Evolutionary conservation across 208 protist species (phyloP).

Genomic region (Tritrichomonas foetus): DNA sequence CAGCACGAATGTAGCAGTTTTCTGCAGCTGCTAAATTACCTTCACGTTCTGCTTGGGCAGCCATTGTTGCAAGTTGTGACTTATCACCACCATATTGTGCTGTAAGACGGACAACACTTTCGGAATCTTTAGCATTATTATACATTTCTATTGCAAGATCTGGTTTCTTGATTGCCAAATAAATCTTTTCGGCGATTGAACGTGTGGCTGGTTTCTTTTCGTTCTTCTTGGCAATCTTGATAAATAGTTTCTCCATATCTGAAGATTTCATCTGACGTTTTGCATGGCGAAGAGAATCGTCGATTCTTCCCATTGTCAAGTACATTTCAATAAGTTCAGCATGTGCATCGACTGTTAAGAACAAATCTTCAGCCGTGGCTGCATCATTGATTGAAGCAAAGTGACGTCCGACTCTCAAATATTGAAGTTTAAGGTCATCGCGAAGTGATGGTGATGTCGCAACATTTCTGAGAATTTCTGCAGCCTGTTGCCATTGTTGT

Average conservation of each 20-base stretch:
- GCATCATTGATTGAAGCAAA: not conserved
- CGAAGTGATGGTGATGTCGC: not conserved
- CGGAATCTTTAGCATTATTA: not conserved
- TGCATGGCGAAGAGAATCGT: not conserved
- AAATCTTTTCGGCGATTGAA: not conserved
- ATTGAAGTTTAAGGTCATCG: not conserved
- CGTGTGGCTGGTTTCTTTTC: not conserved
- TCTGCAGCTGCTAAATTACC: not conserved
- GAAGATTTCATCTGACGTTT: not conserved
- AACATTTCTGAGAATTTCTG: not conserved
- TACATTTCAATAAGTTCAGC: constrained; percentile 1
- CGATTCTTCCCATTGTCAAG: not conserved
- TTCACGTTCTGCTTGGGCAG: not conserved
- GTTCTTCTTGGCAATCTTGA: not conserved
- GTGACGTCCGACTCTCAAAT: not conserved
- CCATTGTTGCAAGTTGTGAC: not conserved
- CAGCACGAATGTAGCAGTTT: not conserved
- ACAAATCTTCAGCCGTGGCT: not conserved
- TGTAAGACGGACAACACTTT: not conserved
- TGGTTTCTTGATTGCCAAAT: constrained; percentile 6
- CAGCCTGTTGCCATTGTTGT: not conserved
- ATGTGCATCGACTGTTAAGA: not conserved
- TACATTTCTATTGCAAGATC: constrained; percentile 14
- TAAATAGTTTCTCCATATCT: not conserved
- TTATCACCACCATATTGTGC: not conserved